Evolutionary conservation across 495 filamentous ascomycete species (phyloP).

Genomic region (Penicillium parvum): DNA sequence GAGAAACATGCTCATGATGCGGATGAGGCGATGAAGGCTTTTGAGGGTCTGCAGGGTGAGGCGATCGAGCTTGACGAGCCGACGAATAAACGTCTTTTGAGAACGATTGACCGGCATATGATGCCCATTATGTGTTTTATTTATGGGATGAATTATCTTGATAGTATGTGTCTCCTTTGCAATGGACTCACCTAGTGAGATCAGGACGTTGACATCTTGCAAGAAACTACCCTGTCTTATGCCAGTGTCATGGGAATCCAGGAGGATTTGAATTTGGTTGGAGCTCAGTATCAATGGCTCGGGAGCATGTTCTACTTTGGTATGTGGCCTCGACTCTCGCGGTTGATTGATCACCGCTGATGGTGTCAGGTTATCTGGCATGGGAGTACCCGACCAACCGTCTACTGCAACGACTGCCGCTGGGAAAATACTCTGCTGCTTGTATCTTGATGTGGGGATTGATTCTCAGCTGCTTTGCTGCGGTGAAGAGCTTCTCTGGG

Average conservation of each 20-base stretch:
- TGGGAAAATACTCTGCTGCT: slow-evolving; percentile 56
- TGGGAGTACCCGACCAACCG: slow-evolving; percentile 62
- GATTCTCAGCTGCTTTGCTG: slow-evolving; percentile 51
- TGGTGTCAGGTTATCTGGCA: slow-evolving; percentile 49
- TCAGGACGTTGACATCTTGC: neutral
- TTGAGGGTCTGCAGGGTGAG: slow-evolving; percentile 45
- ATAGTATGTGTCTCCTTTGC: slow-evolving; percentile 39
- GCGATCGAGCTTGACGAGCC: slow-evolving; percentile 48
- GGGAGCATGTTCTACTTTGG: slow-evolving; percentile 60
- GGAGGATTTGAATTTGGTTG: slow-evolving; percentile 40
- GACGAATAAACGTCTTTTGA: slow-evolving; percentile 51
- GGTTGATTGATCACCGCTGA: neutral
- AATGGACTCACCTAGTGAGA: neutral
- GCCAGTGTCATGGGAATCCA: slow-evolving; percentile 60
- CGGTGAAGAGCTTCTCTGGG: slow-evolving; percentile 41
- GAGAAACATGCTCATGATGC: slow-evolving; percentile 54
- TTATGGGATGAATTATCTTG: slow-evolving; percentile 61
- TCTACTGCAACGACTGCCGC: slow-evolving; percentile 54
- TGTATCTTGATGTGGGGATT: slow-evolving; percentile 57
- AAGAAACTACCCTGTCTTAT: slow-evolving; percentile 60
- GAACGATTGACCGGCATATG: slow-evolving; percentile 56
- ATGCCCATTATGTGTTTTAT: slow-evolving; percentile 61
- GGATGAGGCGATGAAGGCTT: slow-evolving; percentile 57
- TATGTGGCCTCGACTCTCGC: slow-evolving; percentile 14
- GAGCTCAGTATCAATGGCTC: slow-evolving; percentile 51